Base-by-base conservation (phyloP, 495 filamentous ascomycete genomes). In the Talaromyces trachyspermus region DNA sequence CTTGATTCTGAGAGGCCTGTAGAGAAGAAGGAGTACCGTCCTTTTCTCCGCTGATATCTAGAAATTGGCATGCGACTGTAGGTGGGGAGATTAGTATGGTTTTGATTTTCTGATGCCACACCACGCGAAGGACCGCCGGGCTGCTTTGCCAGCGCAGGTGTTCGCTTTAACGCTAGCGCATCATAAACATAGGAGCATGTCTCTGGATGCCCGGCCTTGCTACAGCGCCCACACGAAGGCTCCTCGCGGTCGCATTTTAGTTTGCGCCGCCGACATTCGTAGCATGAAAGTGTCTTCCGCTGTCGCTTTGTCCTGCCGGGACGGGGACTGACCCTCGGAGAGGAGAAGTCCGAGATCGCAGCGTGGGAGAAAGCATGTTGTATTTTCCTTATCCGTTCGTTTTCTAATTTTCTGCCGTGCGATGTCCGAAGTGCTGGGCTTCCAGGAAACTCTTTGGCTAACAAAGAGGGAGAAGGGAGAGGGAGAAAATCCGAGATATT, bases 231-330 rank as follows among this genome's bases (percentile, higher is more conserved):
- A 53, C 64, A 70, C 12, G 57, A 53, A 7, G 65, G 65, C 9
- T 56, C 54, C 19, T 41, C 46, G 15, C 60, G 61, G 43, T 69
- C 66, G 33, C 64, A 69, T 35, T 49, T 57, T 14, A 70, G 44
- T 42, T 70, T 70, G 15, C 63, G 62, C 6, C 51, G 52, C 19
- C 64, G 53, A 46, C 65, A 70, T 29, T 63, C 54, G 17, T 59
- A 50, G 49, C 65, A 69, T 2, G 65, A 53, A 24, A 62, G 53
- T 10, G 55, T 43, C 25, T 58, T 62, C 19, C 59, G 43, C 26
- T 49, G 49, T 32, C 51, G 46, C 39, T 42, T 42, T 24, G 20
- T 23, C 6, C 15, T 20, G 15, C 15, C 4, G 3, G 23, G 15
- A 26, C 12, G 22, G 5, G 39, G 9, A 11, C 39, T 26, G 22